Base-by-base conservation (phyloP, 2,329 filamentous ascomycete species). In the Cercospora brassicicola region DNA sequence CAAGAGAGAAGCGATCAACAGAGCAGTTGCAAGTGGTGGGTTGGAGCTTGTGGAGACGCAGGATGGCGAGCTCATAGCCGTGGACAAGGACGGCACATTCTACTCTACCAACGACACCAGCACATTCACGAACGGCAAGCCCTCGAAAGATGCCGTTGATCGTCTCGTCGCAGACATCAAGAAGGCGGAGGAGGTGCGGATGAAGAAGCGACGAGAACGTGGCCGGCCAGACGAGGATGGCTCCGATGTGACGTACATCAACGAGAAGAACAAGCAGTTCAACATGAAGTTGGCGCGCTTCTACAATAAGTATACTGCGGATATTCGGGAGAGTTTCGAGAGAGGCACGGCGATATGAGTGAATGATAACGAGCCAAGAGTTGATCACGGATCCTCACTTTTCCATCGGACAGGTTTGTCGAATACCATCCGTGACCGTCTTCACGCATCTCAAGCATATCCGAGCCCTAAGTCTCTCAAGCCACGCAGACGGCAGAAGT, bases 231-330 rank as follows among this genome's bases (percentile, higher is more conserved):
- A 83, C 48, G 93, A 94, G 67, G 93, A 96, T 71, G 91, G 94
- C 59, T 90, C 89, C 30, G 95, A 99, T 80, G 91, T 98, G 75
- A 98, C 94, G 7, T 98, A 97, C 82, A 99, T 99, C 87, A 99
- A 99, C 82, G 93, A 97, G 82, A 97, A 99, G 90, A 99, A 99
- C 86, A 98, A 98, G 86, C 93, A 97, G 85, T 99, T 99, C 84
- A 99, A 99, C 88, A 90, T 96, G 84, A 98, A 99, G 84, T 84
- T 99, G 80, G 86, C 91, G 64, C 86, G 95, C 73, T 99, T 98
- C 83, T 99, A 99, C 82, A 95, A 99, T 83, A 96, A 97, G 84
- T 99, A 99, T 81, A 99, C 95, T 56, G 89, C 91, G 33, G 95
- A 99, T 80, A 98, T 99, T 75, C 86, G 95, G 78, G 95, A 99